A percentile compares a stretch with the other conserved stretches of the same genome.
Conservation (phyloP, 208 protist species). For the Crithidia brevicula region DNA sequence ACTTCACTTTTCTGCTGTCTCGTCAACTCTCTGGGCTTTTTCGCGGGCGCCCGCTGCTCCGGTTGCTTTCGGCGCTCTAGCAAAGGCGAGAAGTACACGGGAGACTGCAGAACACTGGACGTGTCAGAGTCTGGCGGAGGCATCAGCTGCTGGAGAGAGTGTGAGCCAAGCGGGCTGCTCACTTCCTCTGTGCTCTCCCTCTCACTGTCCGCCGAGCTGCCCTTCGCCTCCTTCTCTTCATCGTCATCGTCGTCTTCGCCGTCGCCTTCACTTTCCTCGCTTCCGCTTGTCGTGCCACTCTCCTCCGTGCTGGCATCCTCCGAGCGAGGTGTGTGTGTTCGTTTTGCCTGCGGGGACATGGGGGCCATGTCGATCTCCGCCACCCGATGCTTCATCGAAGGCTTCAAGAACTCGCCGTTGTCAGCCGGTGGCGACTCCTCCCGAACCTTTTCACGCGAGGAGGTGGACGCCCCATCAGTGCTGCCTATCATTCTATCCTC, state of each 20-base stretch:
- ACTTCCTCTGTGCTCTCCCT: background rate
- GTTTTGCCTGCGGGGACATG: background rate
- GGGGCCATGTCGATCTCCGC: background rate
- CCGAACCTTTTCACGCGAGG: too few relatives aligned
- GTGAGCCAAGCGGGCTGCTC: background rate
- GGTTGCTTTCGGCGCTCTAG: background rate
- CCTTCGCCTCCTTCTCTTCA: background rate
- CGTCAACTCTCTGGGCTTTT: background rate
- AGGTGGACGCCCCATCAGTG: background rate
- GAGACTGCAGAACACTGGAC: background rate
- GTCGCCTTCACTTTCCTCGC: too few relatives aligned
- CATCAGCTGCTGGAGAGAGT: background rate
- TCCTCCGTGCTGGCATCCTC: too few relatives aligned
- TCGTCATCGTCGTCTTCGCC: background rate
- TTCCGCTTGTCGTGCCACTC: too few relatives aligned
- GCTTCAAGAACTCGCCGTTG: background rate
- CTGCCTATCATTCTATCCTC: background rate
- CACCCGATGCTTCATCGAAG: background rate
- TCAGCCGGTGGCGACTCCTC: conserved; percentile 2
- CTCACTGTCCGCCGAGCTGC: background rate
- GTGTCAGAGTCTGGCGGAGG: background rate
- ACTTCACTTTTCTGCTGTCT: too few relatives aligned
- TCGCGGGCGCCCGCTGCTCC: background rate
- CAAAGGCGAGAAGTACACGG: conserved; percentile 1
- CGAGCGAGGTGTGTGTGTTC: too few relatives aligned